Base-by-base conservation (phyloP, 1,284 basidiomycete species). In the Lignosus rhinocerotis region DNA sequence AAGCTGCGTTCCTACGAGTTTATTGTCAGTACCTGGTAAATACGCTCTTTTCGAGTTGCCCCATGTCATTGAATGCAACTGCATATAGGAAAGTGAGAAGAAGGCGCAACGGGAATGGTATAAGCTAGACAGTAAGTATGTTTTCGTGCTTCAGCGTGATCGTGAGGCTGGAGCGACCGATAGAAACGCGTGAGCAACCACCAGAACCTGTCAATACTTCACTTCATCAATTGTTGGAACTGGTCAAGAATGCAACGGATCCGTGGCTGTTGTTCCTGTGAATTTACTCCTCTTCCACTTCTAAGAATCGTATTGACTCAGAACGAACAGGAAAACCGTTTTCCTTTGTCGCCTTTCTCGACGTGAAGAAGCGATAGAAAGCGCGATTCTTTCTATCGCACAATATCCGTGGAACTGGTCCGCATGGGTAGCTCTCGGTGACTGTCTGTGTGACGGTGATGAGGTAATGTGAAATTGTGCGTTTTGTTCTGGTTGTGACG, bases 341-440 rank as follows among this genome's bases (percentile, higher is more conserved):
- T 86, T 96, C 63, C 82, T 94, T 50, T 86, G 85, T 53, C 87
- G 93, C 14, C 76, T 96, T 55, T 85, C 85, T 48, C 81, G 90
- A 63, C 83, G 92, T 43, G 87, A 93, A 62, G 92, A 94, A 69
- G 94, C 96, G 0, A 90, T 96, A 36, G 93, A 95, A 69, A 86
- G 81, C 64, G 83, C 88, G 8, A 77, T 98, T 17, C 74, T 86
- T 34, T 96, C 94, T 6, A 87, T 98, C 49, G 81, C 84, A 50
- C 79, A 81, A 3, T 94, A 91, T 69, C 90, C 93, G 8, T 99
- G 94, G 88, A 98, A 98, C 71, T 99, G 97, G 96, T 93, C 92
- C 30, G 82, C 89, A 4, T 99, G 97, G 96, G 78, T 83, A 19
- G 81, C 94, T 54, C 79, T 98, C 19, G 86, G 87, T 1, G 85